phyloP scores from a whole-genome alignment of 2,329 filamentous ascomycete genomes.

The Xylaria sp. region DNA sequence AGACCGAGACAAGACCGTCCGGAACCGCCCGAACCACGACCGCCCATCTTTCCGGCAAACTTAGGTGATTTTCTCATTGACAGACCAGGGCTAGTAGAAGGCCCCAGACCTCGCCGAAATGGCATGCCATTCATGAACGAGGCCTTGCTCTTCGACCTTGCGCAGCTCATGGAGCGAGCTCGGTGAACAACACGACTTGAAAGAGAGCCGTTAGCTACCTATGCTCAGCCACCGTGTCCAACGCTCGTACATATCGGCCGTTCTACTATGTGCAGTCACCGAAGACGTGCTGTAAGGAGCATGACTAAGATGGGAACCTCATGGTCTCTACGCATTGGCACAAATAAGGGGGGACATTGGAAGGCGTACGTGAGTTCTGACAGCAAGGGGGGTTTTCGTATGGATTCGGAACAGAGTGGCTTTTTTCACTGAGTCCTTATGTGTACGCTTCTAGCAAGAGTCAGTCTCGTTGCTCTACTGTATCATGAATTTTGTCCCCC shows the following conservation, averaged over 20 bases:
- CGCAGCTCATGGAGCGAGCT: conserved; percentile 5
- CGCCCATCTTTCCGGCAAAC: not conserved
- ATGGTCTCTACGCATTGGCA: not conserved
- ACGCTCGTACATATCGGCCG: not conserved
- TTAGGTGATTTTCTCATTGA: conserved; percentile 15
- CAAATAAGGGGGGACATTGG: not conserved
- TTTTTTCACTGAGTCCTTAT: not conserved
- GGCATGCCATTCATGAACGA: conserved; percentile 15
- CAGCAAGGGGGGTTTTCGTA: not conserved
- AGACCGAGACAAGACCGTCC: conserved; percentile 1
- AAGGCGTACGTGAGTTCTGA: not conserved
- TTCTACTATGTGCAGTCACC: not conserved
- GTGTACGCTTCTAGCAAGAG: not conserved
- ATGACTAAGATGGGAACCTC: not conserved
- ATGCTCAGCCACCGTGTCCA: no score
- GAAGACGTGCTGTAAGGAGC: not conserved
- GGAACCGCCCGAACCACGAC: not conserved
- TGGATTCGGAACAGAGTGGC: not conserved
- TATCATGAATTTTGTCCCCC: no score
- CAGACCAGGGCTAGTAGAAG: not conserved
- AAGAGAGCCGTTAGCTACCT: no score
- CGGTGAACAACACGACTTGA: not conserved
- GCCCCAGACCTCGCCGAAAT: conserved; percentile 6
- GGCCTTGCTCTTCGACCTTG: conserved; percentile 8
- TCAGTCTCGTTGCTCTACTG: not conserved